Evolutionary conservation across 2,329 filamentous ascomycete genomes (phyloP).

Genomic region (Monosporascus ibericus): DNA sequence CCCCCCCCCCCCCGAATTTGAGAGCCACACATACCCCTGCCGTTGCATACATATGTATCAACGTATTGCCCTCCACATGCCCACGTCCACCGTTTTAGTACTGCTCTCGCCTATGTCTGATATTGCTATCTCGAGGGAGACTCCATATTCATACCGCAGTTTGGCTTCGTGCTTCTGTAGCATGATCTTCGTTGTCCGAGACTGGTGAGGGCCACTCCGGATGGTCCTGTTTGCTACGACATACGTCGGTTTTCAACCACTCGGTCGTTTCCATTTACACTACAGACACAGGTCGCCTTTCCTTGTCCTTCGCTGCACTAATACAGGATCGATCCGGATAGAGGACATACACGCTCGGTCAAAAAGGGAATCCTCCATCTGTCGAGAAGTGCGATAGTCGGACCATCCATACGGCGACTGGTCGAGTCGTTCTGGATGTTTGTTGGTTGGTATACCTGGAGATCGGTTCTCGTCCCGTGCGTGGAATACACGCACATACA

Average conservation of each 20-base stretch:
- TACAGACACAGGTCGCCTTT: slow-evolving; percentile 13
- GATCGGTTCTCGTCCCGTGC: slow-evolving; percentile 22
- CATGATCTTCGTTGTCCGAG: slow-evolving; percentile 16
- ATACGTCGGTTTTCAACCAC: slow-evolving; percentile 14
- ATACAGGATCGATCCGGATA: slow-evolving; percentile 1
- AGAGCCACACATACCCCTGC: slow-evolving; percentile 27
- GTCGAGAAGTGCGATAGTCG: slow-evolving; percentile 10
- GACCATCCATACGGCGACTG: slow-evolving; percentile 15
- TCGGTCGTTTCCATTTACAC: slow-evolving; percentile 18
- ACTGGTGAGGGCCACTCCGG: slow-evolving; percentile 13
- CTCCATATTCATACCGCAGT: slow-evolving; percentile 22
- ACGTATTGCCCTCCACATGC: slow-evolving; percentile 28
- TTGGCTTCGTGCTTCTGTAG: slow-evolving; percentile 21
- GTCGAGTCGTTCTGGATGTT: slow-evolving; percentile 17
- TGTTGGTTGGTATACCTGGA: slow-evolving; percentile 23
- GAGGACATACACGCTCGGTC: slow-evolving; percentile 8
- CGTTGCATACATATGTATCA: slow-evolving; percentile 35
- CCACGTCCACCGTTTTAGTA: slow-evolving; percentile 22
- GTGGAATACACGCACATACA: slow-evolving; percentile 19
- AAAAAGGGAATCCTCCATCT: slow-evolving; percentile 8
- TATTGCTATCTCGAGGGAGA: slow-evolving; percentile 26
- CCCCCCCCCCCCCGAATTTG: slow-evolving; percentile 24
- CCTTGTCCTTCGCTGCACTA: slow-evolving; percentile 17
- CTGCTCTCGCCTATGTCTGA: slow-evolving; percentile 25
- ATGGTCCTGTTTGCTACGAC: slow-evolving; percentile 21